Percentiles rank a stretch among this genome's conserved stretches.
Conservation (phyloP, 345 rosid species). For the Brassica juncea region DNA sequence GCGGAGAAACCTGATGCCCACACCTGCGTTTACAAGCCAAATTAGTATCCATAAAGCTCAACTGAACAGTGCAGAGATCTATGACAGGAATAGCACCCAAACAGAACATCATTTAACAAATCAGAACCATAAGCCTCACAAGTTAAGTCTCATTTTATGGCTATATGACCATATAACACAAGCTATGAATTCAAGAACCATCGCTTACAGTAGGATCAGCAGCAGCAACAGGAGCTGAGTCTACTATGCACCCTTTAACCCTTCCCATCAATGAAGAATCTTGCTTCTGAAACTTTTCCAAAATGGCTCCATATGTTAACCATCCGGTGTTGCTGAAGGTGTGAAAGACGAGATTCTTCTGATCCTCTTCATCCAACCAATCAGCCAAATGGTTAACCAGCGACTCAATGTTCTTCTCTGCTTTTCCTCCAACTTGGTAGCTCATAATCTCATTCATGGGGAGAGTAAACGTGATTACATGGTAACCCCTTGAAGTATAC, state of each 20-base stretch:
- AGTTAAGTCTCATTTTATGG: neutral
- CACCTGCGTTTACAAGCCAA: conserved; percentile 55
- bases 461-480: conserved; percentile 89
- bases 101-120: neutral
- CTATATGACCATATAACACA: neutral
- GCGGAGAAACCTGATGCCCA: conserved; percentile 99
- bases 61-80: no score
- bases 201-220: conserved; percentile 86
- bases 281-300: conserved; percentile 83
- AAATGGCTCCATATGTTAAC: conserved; percentile 90
- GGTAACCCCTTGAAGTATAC: conserved; percentile 90
- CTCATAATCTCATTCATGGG: conserved; percentile 86
- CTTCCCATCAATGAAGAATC: conserved; percentile 65
- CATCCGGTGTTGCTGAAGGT: conserved; percentile 99
- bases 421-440: conserved; percentile 91
- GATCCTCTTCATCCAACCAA: conserved; percentile 89
- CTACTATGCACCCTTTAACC: conserved; percentile 89
- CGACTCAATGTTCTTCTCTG: conserved; percentile 72
- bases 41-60: conserved; percentile 14
- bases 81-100: no score
- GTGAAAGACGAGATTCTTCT: conserved; percentile 86
- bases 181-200: conserved; percentile 16
- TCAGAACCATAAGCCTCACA: conserved; percentile 4
- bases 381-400: conserved; percentile 86
- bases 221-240: conserved; percentile 97